These are phyloP conservation scores for Neurospora africana DNA, from an alignment of 495 filamentous ascomycete species.

Conservation along the genomic window DNA sequence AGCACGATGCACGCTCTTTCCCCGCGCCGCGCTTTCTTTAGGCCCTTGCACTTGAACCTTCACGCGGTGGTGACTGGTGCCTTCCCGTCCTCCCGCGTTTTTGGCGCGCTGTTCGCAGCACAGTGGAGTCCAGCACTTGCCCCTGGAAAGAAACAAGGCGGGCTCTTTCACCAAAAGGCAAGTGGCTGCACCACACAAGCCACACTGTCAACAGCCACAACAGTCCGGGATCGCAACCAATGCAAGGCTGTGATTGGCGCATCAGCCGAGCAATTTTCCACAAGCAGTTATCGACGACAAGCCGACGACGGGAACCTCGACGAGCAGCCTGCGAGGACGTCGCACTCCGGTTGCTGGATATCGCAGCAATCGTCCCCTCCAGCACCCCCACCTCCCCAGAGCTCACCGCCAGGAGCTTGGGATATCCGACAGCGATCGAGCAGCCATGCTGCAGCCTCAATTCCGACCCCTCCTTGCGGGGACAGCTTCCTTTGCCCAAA, in stretches of 20 bases:
- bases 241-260: not conserved
- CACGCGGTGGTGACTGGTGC: not conserved
- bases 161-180: not conserved
- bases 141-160: not conserved
- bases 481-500: slow-evolving; percentile 14
- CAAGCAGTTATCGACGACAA: slow-evolving; percentile 1
- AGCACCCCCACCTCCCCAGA: not conserved
- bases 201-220: not conserved
- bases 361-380: not conserved
- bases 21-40: not conserved
- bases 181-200: slow-evolving; percentile 3
- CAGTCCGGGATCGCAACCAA: not conserved
- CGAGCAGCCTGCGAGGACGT: not conserved
- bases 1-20: not conserved
- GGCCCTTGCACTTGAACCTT: not conserved
- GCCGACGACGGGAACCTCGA: not conserved
- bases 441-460: slow-evolving; percentile 23
- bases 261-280: not conserved
- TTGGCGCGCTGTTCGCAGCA: not conserved
- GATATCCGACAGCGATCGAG: not conserved
- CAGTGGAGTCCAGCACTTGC: too few species aligned
- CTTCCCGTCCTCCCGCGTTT: not conserved
- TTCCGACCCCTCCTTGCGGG: slow-evolving; percentile 18
- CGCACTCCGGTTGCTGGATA: not conserved
- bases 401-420: not conserved